These are phyloP conservation scores for Teunomyces gatunensis DNA, from an alignment of 805 yeast genomes.

Conservation along the genomic window DNA sequence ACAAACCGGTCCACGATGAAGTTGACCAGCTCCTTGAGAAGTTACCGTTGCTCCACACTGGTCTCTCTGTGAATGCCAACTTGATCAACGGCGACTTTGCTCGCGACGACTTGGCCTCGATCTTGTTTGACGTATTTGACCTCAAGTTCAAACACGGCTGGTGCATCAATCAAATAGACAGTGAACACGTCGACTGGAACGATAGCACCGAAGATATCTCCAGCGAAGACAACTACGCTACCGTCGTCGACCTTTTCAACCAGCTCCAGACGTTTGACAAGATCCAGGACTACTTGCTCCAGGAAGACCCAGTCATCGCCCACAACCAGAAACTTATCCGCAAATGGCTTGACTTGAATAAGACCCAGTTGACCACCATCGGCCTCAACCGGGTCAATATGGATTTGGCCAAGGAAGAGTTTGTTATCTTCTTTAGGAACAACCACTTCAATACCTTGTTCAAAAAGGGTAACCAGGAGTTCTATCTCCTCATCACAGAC, in stretches of 20 bases:
- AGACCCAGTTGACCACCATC: slow-evolving; percentile 69
- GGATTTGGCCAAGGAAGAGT: slow-evolving; percentile 48
- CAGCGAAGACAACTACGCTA: slow-evolving; percentile 13
- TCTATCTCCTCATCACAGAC: slow-evolving; percentile 75
- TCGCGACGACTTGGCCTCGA: slow-evolving; percentile 48
- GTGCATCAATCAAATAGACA: slow-evolving; percentile 49
- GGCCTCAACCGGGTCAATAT: slow-evolving; percentile 56
- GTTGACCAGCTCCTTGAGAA: slow-evolving; percentile 45
- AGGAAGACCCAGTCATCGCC: slow-evolving; percentile 4
- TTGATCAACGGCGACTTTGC: slow-evolving; percentile 53
- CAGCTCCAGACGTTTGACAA: slow-evolving; percentile 44
- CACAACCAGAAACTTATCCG: slow-evolving; percentile 17
- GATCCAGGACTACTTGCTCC: slow-evolving; percentile 54
- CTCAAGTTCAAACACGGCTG: slow-evolving; percentile 80
- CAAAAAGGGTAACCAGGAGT: slow-evolving; percentile 43
- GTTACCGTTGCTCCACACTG: slow-evolving; percentile 66
- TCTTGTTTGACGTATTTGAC: slow-evolving; percentile 57
- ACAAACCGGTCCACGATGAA: slow-evolving; percentile 24
- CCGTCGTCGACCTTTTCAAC: slow-evolving; percentile 17
- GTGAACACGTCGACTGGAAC: slow-evolving; percentile 12
- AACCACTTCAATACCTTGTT: slow-evolving; percentile 81
- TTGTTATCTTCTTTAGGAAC: slow-evolving; percentile 79
- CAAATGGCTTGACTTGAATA: slow-evolving; percentile 52
- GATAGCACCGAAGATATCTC: slow-evolving; percentile 5
- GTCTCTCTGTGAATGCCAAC: slow-evolving; percentile 69